Conservation (phyloP, 192 early-diverging fungal species). For the Geranomyces michiganensis region DNA sequence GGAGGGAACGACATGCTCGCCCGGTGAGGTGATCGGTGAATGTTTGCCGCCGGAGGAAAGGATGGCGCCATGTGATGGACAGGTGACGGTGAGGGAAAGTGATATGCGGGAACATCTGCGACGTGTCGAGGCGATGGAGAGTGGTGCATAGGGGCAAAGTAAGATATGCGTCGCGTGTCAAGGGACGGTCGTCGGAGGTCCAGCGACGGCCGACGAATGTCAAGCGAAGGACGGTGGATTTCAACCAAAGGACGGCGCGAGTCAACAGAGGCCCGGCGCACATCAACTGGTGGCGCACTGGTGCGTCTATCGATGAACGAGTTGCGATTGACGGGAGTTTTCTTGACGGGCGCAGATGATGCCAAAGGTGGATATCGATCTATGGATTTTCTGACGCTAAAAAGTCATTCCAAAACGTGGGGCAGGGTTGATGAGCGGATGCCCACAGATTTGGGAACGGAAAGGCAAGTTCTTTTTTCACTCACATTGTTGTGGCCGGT, state of each 20-base stretch:
- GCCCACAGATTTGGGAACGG: no score
- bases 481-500: background rate
- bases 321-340: background rate
- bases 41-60: background rate
- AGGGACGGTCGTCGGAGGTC: conserved; percentile 1
- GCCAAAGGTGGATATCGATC: no score
- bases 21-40: background rate
- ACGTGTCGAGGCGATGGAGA: conserved; percentile 2
- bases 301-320: background rate
- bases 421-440: no score
- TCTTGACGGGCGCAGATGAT: no score
- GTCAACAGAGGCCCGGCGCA: background rate
- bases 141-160: background rate
- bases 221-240: background rate
- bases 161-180: background rate
- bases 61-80: background rate
- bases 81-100: background rate
- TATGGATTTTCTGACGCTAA: background rate
- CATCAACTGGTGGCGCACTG: background rate
- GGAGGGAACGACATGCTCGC: conserved; percentile 5
- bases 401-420: no score
- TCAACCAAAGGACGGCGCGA: background rate
- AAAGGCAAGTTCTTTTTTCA: no score
- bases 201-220: conserved; percentile 2
- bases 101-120: background rate